phyloP scores from a whole-genome alignment of 2,329 filamentous ascomycete species.

The Aureobasidium sp. region DNA sequence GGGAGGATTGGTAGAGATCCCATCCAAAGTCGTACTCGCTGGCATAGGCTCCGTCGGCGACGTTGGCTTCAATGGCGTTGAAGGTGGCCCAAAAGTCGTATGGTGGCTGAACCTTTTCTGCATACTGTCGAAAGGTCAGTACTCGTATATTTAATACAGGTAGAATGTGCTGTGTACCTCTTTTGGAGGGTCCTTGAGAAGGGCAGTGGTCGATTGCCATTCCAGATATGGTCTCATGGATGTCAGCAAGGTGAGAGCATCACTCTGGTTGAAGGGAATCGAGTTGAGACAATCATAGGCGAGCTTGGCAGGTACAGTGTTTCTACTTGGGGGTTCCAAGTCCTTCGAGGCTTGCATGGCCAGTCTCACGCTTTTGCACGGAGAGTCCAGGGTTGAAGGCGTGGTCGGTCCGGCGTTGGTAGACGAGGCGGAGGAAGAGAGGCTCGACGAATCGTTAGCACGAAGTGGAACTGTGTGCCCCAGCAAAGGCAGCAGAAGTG shows the following conservation, averaged over 20 bases:
- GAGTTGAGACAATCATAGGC: conserved; percentile 42
- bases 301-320: conserved; percentile 30
- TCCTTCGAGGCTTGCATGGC: background rate
- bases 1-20: conserved; percentile 48
- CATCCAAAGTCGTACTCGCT: conserved; percentile 42
- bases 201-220: conserved; percentile 41
- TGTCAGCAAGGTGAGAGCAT: conserved; percentile 34
- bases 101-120: conserved; percentile 37
- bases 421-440: background rate
- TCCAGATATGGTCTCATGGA: conserved; percentile 39
- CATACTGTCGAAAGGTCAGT: conserved; percentile 27
- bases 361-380: background rate
- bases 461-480: background rate
- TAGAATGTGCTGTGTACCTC: conserved; percentile 22
- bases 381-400: background rate
- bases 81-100: conserved; percentile 37
- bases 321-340: too few relatives aligned
- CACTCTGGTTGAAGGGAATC: conserved; percentile 39
- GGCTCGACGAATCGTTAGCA: background rate
- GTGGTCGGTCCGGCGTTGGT: background rate
- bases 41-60: conserved; percentile 30
- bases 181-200: conserved; percentile 38
- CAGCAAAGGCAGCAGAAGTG: background rate
- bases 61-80: conserved; percentile 34
- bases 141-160: background rate